Evolutionary conservation across 2,329 filamentous ascomycete genomes (phyloP), one percentile per base, ranked within the genome.

Genomic region (Phaeosphaeria sp.): DNA sequence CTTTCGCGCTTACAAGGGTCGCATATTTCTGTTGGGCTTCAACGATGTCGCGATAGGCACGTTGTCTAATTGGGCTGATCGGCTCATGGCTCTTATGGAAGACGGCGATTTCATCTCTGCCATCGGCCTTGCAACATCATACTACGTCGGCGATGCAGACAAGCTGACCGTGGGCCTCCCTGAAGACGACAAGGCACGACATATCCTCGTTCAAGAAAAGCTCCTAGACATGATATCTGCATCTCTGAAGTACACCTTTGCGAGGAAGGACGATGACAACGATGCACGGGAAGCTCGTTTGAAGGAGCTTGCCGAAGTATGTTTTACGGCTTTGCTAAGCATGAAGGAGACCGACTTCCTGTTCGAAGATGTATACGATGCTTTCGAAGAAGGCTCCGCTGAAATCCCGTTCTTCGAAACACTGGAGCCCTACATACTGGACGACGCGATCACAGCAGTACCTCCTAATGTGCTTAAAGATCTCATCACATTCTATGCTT

Each of bases 41-140:
- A 95, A 94, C 71, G 94, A 98, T 72, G 82, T 97, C 42, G 92
- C 92, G 0, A 91, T 98, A 48, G 95, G 95, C 1, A 91, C 90
- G 4, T 79, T 99, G 33, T 98, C 95, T 0, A 99, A 99, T 67
- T 99, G 95, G 95, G 94, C 95, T 2, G 95, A 99, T 76, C 85
- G 95, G 42, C 82, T 99, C 18, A 88, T 97, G 64, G 93, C 94
- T 0, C 83, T 98, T 66, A 97, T 99, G 91, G 93, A 98, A 74
- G 87, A 93, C 55, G 95, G 95, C n/a, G 93, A 98, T 77, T 97
- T 96, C 71, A 90, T 99, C 63, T 90, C 88, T 13, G 93, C 95
- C 1, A 97, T 99, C 59, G 86, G 90, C 63, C 83, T 99, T 57
- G 96, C 94, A 10, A 96, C 93, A 0, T 90, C 90, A 0, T 99